Percentiles rank a stretch among this genome's conserved stretches.
Conservation (phyloP, 169 alveolate genomes). For the Eimeria falciformis region DNA sequence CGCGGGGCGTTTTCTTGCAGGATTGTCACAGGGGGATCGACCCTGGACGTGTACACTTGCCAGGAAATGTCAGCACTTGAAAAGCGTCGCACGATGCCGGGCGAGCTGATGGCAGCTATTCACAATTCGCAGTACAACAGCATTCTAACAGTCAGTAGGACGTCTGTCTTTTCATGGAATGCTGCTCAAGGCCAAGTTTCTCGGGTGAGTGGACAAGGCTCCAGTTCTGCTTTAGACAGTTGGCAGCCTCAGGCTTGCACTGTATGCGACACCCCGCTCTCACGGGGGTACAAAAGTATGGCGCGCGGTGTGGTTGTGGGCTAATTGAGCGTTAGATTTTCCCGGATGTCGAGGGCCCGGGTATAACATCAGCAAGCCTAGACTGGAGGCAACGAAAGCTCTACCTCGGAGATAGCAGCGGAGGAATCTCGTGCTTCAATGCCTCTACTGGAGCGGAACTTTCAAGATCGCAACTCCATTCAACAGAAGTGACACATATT, state of each 20-base stretch:
- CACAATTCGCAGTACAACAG: slow-evolving; percentile 60
- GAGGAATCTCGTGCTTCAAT: slow-evolving; percentile 20
- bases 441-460: slow-evolving; percentile 66
- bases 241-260: background rate
- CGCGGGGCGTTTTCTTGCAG: background rate
- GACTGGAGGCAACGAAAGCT: slow-evolving; percentile 60
- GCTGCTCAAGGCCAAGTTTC: slow-evolving; percentile 60
- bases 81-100: slow-evolving; percentile 58
- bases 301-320: too few relatives aligned
- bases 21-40: slow-evolving; percentile 63
- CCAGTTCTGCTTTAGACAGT: too few relatives aligned
- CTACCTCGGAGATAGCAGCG: slow-evolving; percentile 65
- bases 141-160: slow-evolving; percentile 51
- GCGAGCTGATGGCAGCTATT: slow-evolving; percentile 49
- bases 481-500: slow-evolving; percentile 57
- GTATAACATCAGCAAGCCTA: slow-evolving; percentile 63
- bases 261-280: background rate
- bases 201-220: slow-evolving; percentile 7
- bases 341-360: slow-evolving; percentile 44
- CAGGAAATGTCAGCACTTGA: slow-evolving; percentile 52
- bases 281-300: too few relatives aligned
- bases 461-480: background rate
- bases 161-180: slow-evolving; percentile 49
- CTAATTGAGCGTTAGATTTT: slow-evolving; percentile 42
- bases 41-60: slow-evolving; percentile 57